Base-by-base conservation (phyloP, 495 filamentous ascomycete genomes). In the Trichoderma gamsii region DNA sequence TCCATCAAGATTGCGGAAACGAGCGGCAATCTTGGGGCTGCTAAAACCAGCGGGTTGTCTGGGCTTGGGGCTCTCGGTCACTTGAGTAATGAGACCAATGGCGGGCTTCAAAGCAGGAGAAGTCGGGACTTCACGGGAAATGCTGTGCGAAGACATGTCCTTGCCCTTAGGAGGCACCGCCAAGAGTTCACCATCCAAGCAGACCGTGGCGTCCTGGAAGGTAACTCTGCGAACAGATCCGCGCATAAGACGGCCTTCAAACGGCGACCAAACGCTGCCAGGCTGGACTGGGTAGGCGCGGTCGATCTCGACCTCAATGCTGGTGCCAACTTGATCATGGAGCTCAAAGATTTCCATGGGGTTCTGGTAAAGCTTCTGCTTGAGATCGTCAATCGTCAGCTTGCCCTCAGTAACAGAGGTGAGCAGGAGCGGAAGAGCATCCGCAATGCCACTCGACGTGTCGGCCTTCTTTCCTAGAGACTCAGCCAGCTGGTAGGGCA, bases 331-430 rank as follows among this genome's bases (percentile, higher is more conserved):
- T 74, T 95, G 91, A 70, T 95, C 91, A 70, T 95, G 91, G 63
- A 95, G 83, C 79, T 94, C 90, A 69, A 94, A 95, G 70, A 95
- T 95, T 72, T 84, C 85, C 81, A 89, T 92, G 23, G 91, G 91
- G 71, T 92, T 93, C 70, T 92, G 88, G 72, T 94, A 89, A 2
- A 95, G 83, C 21, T 88, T 85, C 35, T 81, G 74, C 67, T 82
- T 87, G 74, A 95, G 81, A 72, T 93, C 90, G 38, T 93, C 88
- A 41, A 92, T 77, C 1, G 88, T 91, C 71, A 95, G 76, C 70
- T 82, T 87, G 66, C 91, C 90, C 74, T 93, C 89, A 18, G 87
- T 82, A 35, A 93, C 89, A 41, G 91, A 90, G 56, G 89, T 92
- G 73, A 93, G 85, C 63, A 95, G 83, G 23, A 94, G 82, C 49